Conservation (phyloP, 208 protist species). For the Eutreptiella sp. region DNA sequence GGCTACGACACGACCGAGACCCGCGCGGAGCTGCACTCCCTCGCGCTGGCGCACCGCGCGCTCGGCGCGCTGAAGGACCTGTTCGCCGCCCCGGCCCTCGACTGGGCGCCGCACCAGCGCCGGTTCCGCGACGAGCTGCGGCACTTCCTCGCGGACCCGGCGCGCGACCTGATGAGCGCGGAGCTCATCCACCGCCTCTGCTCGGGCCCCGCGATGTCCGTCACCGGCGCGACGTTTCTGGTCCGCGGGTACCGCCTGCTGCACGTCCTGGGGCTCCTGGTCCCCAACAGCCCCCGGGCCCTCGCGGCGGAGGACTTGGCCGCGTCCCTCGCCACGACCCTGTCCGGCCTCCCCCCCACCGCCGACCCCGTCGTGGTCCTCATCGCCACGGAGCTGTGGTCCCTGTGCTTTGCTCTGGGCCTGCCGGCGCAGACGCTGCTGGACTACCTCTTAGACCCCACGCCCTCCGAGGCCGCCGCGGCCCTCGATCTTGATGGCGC, state of each 20-base stretch:
- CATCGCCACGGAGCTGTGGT: conserved; percentile 10
- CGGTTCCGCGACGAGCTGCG: no score
- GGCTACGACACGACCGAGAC: no score
- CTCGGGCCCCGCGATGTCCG: background rate
- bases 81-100: no score
- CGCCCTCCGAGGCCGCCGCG: background rate
- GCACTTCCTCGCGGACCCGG: no score
- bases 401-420: conserved; percentile 12
- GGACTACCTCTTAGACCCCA: background rate
- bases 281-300: no score
- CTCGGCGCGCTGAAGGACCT: no score
- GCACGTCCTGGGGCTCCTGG: background rate
- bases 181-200: no score
- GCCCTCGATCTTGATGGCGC: background rate
- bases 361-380: background rate
- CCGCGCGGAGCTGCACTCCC: no score
- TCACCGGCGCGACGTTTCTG: conserved; percentile 2
- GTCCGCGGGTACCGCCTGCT: conserved; percentile 2
- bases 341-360: background rate
- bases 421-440: background rate
- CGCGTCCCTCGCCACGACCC: background rate
- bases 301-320: background rate
- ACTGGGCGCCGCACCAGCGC: no score
- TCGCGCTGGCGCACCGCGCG: no score
- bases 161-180: no score